Evolutionary conservation across 495 filamentous ascomycete genomes (phyloP), one percentile per base, ranked within the genome.

Genomic region (Chaetomidium leptoderma): DNA sequence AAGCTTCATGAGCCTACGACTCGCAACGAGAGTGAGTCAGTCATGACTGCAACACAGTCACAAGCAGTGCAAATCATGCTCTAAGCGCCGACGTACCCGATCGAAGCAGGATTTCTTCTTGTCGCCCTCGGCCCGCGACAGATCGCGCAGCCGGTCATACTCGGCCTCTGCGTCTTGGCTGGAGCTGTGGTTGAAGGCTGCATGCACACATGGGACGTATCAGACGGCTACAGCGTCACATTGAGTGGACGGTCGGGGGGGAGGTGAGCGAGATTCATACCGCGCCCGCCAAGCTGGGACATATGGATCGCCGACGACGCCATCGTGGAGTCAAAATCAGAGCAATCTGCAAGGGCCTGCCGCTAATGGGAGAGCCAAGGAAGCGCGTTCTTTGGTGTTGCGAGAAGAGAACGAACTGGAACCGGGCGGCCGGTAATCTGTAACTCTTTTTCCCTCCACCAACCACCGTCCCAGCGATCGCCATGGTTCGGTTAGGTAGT

Each of bases 131-230:
- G 82, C 78, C 52, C 86, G 83, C 11, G 92, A 93, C 23, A 95
- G 84, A 57, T 83, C 82, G 59, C 93, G 90, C 9, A 97, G 81
- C 32, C 90, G 91, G 64, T 97, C 91, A 74, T 97, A 98, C 74
- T 97, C 92, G 57, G 79, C 79, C 74, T 97, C 91, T 40, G 85
- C 80, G 55, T 84, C 78, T 59, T 67, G 66, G 70, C 78, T 84
- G 53, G 82, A 77, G 14, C 74, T 75, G 74, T 91, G 89, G 73
- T 90, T 91, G 83, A 93, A 92, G 75, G 88, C 91, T 95, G 65
- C 53, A 48, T 13, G n/a, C 29, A 44, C 6, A 39, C 33, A 27
- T 17, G 24, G 11, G 24, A 16, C 27, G 19, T 52, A 35, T 32
- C 44, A 61, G 26, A 27, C n/a, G n/a, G n/a, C n/a, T n/a, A n/a